Conservation (phyloP, 1,284 basidiomycete species). For the Puccinia triticina region DNA sequence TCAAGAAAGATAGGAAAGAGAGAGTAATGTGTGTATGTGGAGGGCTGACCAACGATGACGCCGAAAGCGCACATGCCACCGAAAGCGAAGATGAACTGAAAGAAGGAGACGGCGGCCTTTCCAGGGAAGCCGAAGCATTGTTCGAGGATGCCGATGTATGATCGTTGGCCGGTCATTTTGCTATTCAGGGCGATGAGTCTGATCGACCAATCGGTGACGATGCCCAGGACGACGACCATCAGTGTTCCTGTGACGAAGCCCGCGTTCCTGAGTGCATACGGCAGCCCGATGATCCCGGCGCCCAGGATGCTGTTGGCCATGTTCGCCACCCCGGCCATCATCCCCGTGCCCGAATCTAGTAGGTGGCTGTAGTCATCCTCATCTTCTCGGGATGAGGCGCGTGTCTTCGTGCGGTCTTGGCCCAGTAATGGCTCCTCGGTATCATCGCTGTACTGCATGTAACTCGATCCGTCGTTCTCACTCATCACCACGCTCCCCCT, state of each 20-base stretch:
- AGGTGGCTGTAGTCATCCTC: slow-evolving; percentile 37
- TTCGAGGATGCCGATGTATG: slow-evolving; percentile 93
- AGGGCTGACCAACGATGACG: slow-evolving; percentile 67
- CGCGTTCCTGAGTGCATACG: slow-evolving; percentile 88
- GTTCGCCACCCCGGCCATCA: slow-evolving; percentile 55
- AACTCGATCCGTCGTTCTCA: not conserved
- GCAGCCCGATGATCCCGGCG: slow-evolving; percentile 74
- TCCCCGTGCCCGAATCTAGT: slow-evolving; percentile 33
- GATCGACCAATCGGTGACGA: slow-evolving; percentile 96
- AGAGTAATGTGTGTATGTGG: too few relatives aligned
- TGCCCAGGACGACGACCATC: slow-evolving; percentile 77
- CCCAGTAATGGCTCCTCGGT: slow-evolving; percentile 23
- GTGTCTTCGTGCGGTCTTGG: not conserved
- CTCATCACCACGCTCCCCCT: not conserved
- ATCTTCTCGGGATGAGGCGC: not conserved
- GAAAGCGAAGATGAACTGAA: slow-evolving; percentile 74
- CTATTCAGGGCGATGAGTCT: slow-evolving; percentile 89
- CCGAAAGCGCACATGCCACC: slow-evolving; percentile 91
- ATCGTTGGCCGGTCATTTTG: slow-evolving; percentile 86
- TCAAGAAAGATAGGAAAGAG: too few relatives aligned
- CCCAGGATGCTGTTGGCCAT: slow-evolving; percentile 92
- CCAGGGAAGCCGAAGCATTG: slow-evolving; percentile 88
- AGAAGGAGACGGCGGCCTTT: slow-evolving; percentile 88
- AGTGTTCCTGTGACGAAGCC: slow-evolving; percentile 85
- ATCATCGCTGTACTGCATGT: not conserved